Conservation (phyloP, 225 moss, liverwort and hornwort genomes). For the Physcomitrellopsis africana region DNA sequence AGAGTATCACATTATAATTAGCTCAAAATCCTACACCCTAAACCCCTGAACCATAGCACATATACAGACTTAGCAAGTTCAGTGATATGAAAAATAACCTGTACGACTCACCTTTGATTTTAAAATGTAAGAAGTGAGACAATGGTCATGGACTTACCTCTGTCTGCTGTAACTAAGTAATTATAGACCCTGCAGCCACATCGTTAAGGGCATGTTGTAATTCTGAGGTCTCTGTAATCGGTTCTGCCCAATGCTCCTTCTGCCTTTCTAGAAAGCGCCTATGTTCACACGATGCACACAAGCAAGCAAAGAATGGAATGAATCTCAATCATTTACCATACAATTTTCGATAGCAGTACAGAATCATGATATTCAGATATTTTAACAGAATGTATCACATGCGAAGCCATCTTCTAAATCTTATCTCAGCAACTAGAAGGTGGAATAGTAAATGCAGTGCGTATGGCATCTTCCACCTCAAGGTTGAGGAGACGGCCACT, state of each 20-base stretch:
- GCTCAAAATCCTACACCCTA: not conserved
- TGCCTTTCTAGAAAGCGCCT: constrained; percentile 63
- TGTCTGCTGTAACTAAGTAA: constrained; percentile 64
- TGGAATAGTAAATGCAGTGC: constrained; percentile 19
- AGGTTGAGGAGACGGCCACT: constrained; percentile 48
- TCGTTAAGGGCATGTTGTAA: constrained; percentile 62
- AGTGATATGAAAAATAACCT: not conserved
- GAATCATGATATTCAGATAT: not conserved
- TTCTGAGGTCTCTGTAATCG: constrained; percentile 67
- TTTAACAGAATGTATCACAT: not conserved
- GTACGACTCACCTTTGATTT: not conserved
- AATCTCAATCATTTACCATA: constrained; percentile 50
- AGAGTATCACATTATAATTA: not conserved
- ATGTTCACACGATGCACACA: constrained; percentile 55
- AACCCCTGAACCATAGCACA: not conserved
- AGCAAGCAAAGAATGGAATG: constrained; percentile 56
- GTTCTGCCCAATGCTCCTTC: constrained; percentile 73
- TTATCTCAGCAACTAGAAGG: not conserved
- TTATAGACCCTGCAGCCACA: constrained; percentile 64
- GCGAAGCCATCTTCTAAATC: constrained; percentile 27
- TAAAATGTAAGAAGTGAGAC: constrained; percentile 27
- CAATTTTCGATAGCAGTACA: constrained; percentile 10
- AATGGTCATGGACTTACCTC: constrained; percentile 43
- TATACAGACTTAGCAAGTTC: constrained; percentile 12
- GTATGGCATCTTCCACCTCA: constrained; percentile 36